A percentile compares a stretch with the other conserved stretches of the same genome.
Conservation (phyloP, 164 flowering plant species). For the Sedum album region DNA sequence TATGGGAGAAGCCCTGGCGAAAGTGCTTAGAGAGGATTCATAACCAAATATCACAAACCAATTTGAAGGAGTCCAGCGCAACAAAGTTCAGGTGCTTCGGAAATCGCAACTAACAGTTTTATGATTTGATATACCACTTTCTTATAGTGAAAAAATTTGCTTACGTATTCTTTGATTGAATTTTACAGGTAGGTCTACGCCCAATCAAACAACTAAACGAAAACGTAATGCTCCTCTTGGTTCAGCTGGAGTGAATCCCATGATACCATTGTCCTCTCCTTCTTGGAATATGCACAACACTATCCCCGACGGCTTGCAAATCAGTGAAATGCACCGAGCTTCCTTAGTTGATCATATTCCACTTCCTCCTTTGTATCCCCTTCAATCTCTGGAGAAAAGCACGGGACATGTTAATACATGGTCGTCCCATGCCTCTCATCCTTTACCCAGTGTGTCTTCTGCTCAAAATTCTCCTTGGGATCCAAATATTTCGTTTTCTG, state of each 20-base stretch:
- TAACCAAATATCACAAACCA: conserved; percentile 39
- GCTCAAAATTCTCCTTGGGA: conserved; percentile 44
- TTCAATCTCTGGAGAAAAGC: conserved; percentile 56
- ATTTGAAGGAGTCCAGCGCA: conserved; percentile 47
- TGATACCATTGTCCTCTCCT: conserved; percentile 67
- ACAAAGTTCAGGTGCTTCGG: conserved; percentile 43
- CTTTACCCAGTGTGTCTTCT: conserved; percentile 59
- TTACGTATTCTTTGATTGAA: conserved; percentile 7
- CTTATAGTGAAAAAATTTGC: background rate
- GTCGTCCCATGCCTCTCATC: conserved; percentile 54
- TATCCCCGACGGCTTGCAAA: conserved; percentile 34
- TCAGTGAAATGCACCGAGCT: conserved; percentile 35
- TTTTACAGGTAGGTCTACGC: conserved; percentile 38
- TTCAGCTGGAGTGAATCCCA: conserved; percentile 35
- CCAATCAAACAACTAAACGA: conserved; percentile 39
- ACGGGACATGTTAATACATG: conserved; percentile 48
- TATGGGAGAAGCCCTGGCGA: conserved; percentile 81
- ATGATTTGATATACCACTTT: background rate
- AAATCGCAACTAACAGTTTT: background rate
- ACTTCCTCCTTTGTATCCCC: conserved; percentile 54
- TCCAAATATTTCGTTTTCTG: conserved; percentile 32
- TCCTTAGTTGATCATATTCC: conserved; percentile 48
- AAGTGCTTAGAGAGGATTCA: conserved; percentile 46
- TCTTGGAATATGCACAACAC: conserved; percentile 69
- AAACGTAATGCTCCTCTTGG: conserved; percentile 35